Evolutionary conservation across 2,329 filamentous ascomycete genomes (phyloP).

Genomic region (Alternaria sp.): DNA sequence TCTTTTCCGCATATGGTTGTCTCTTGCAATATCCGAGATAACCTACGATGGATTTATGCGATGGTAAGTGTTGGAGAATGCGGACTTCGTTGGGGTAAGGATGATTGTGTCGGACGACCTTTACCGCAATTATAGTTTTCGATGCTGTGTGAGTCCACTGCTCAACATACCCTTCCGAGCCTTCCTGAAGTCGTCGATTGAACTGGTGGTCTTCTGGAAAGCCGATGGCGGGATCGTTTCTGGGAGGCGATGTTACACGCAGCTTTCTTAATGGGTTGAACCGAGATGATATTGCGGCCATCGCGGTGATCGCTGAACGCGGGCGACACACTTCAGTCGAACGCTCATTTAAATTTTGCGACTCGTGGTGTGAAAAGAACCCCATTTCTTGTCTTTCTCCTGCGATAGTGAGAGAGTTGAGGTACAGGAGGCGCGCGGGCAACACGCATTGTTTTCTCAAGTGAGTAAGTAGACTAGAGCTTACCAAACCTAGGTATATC

Average conservation of each 20-base stretch:
- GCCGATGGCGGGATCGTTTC: background rate
- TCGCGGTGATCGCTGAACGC: background rate
- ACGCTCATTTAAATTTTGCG: background rate
- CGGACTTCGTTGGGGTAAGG: slow-evolving; percentile 17
- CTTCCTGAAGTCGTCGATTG: slow-evolving; percentile 4
- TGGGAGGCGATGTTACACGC: too few species aligned
- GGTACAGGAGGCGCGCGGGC: background rate
- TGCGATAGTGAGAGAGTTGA: background rate
- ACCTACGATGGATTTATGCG: slow-evolving; percentile 21
- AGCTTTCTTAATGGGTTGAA: background rate
- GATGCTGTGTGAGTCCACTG: slow-evolving; percentile 16
- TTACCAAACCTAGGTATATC: background rate
- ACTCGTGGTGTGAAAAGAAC: background rate
- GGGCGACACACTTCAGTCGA: background rate
- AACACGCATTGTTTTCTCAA: background rate
- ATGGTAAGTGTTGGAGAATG: slow-evolving; percentile 18
- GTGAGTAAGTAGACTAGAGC: background rate
- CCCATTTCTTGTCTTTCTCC: background rate
- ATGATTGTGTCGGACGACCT: slow-evolving; percentile 11
- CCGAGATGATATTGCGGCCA: background rate
- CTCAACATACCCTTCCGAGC: slow-evolving; percentile 24
- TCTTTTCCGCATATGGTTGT: background rate
- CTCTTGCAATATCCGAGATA: slow-evolving; percentile 15
- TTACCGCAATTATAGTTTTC: slow-evolving; percentile 20
- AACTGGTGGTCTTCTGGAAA: background rate